phyloP scores from a whole-genome alignment of 192 early-diverging fungal species.

The Piromyces sp. region DNA sequence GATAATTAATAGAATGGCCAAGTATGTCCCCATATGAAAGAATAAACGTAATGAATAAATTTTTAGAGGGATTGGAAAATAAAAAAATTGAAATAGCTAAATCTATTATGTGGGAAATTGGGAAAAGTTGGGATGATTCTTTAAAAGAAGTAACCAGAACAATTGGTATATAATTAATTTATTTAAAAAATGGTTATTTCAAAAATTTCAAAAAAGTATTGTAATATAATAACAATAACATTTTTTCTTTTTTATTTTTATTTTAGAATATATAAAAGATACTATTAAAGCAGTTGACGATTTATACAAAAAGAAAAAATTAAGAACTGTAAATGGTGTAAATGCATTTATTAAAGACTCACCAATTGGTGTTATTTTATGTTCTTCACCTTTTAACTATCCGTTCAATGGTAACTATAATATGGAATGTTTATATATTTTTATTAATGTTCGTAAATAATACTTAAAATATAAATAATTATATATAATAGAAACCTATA shows the following conservation, averaged over 20 bases:
- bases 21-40: neutral
- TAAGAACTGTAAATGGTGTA: neutral
- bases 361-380: constrained; percentile 1
- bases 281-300: neutral
- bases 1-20: constrained; percentile 1
- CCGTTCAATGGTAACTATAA: constrained; percentile 1
- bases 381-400: neutral
- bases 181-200: too few species aligned
- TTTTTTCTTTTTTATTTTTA: neutral
- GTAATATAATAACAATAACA: too few species aligned
- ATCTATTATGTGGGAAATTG: constrained; percentile 3
- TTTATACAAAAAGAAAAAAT: neutral
- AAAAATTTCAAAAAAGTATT: too few species aligned
- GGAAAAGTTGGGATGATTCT: neutral
- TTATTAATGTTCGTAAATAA: too few species aligned
- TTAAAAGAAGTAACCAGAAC: neutral
- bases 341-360: neutral
- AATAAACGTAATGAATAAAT: neutral
- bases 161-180: neutral
- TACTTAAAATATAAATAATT: too few species aligned
- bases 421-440: too few species aligned
- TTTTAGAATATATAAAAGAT: neutral
- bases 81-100: neutral
- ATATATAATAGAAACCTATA: neutral
- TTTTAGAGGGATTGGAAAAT: neutral